Evolutionary conservation across 2,329 filamentous ascomycete genomes (phyloP).

Genomic region (Apiospora malaysiana): DNA sequence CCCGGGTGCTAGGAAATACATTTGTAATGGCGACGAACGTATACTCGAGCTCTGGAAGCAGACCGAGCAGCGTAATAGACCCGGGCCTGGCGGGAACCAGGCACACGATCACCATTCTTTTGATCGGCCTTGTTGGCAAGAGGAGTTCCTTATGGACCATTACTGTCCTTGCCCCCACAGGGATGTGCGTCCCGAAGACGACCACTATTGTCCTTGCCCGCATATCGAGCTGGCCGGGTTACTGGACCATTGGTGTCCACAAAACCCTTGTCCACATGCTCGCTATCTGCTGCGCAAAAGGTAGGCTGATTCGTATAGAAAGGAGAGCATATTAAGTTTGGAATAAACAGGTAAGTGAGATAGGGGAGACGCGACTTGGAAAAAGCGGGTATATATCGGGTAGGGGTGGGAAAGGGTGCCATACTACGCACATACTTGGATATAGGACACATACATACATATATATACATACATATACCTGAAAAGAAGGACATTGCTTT

Average conservation of each 20-base stretch:
- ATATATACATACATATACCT: no score
- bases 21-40: neutral
- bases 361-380: neutral
- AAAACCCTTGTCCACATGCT: neutral
- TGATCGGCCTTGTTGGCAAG: neutral
- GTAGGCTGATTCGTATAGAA: neutral
- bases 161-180: neutral
- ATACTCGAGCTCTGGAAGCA: slow-evolving; percentile 8
- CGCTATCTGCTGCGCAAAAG: neutral
- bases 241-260: neutral
- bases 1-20: neutral
- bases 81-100: neutral
- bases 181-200: neutral
- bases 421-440: no score
- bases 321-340: neutral
- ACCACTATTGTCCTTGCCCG: slow-evolving; percentile 2
- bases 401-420: no score
- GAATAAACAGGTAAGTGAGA: neutral
- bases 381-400: no score
- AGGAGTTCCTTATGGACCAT: neutral
- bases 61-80: neutral
- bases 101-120: neutral
- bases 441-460: no score
- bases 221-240: neutral
- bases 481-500: no score